phyloP scores from a whole-genome alignment of 2,329 filamentous ascomycete species.

The Aspergillus spinulosporus region DNA sequence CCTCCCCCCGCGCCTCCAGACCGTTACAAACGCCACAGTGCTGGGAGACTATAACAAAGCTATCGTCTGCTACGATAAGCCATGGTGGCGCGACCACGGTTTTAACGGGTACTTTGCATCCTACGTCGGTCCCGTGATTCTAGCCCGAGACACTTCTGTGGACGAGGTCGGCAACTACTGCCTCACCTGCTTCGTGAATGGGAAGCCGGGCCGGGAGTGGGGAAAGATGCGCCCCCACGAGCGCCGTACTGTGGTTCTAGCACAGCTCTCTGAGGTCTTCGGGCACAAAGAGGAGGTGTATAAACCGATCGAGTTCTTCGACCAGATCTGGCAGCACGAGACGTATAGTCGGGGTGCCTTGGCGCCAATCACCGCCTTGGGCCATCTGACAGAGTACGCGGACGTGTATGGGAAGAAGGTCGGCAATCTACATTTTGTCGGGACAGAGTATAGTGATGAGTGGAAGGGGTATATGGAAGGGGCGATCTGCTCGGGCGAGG shows the following conservation, averaged over 20 bases:
- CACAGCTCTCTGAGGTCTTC: slow-evolving; percentile 26
- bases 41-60: slow-evolving; percentile 42
- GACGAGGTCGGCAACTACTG: slow-evolving; percentile 27
- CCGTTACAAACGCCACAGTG: slow-evolving; percentile 31
- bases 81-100: slow-evolving; percentile 36
- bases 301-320: slow-evolving; percentile 41
- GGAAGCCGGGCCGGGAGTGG: slow-evolving; percentile 39
- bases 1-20: slow-evolving; percentile 32
- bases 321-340: slow-evolving; percentile 21
- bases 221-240: neutral
- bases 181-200: slow-evolving; percentile 45
- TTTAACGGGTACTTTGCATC: slow-evolving; percentile 44
- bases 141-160: slow-evolving; percentile 43
- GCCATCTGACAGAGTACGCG: slow-evolving; percentile 16
- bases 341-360: slow-evolving; percentile 44
- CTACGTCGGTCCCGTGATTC: slow-evolving; percentile 40
- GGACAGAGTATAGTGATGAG: slow-evolving; percentile 54
- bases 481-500: slow-evolving; percentile 52
- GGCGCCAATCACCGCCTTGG: slow-evolving; percentile 41
- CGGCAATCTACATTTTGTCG: slow-evolving; percentile 54
- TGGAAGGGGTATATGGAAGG: slow-evolving; percentile 64
- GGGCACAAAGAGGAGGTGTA: slow-evolving; percentile 31
- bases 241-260: neutral
- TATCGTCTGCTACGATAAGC: slow-evolving; percentile 44
- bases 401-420: slow-evolving; percentile 33